Evolutionary conservation across 768 basidiomycete species (phyloP).

Genomic region (Naganishia randhawae): DNA sequence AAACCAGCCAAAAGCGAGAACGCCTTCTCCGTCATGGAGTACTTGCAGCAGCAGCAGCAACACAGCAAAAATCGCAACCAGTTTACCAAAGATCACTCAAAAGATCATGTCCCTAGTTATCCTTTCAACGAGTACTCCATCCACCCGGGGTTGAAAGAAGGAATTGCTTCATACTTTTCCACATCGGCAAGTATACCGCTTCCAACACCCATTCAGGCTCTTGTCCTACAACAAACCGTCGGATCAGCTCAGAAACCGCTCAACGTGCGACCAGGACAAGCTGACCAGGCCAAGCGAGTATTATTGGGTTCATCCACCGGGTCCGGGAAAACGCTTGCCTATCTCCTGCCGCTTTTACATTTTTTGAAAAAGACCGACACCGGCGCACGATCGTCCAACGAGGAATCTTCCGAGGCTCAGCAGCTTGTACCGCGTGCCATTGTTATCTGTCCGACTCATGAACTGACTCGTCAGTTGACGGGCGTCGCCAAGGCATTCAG

Average conservation of each 20-base stretch:
- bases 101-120: slow-evolving; percentile 9
- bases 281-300: slow-evolving; percentile 47
- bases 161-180: slow-evolving; percentile 19
- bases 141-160: slow-evolving; percentile 25
- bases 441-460: slow-evolving; percentile 82
- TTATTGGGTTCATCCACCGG: slow-evolving; percentile 85
- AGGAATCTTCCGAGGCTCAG: slow-evolving; percentile 34
- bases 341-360: slow-evolving; percentile 78
- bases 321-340: slow-evolving; percentile 86
- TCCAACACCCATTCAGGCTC: slow-evolving; percentile 54
- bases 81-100: not conserved
- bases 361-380: slow-evolving; percentile 66
- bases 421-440: slow-evolving; percentile 68
- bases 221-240: slow-evolving; percentile 67
- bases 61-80: not conserved
- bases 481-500: slow-evolving; percentile 68
- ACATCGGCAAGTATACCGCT: not conserved
- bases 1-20: not conserved
- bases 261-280: slow-evolving; percentile 46
- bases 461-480: slow-evolving; percentile 76
- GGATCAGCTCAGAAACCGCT: slow-evolving; percentile 35
- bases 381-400: not conserved
- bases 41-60: slow-evolving; percentile 6
- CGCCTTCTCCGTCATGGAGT: slow-evolving; percentile 16
- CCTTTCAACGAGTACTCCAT: slow-evolving; percentile 30